Evolutionary conservation across 192 early-diverging fungal species (phyloP).

Genomic region (Phlyctochytrium bullatum): DNA sequence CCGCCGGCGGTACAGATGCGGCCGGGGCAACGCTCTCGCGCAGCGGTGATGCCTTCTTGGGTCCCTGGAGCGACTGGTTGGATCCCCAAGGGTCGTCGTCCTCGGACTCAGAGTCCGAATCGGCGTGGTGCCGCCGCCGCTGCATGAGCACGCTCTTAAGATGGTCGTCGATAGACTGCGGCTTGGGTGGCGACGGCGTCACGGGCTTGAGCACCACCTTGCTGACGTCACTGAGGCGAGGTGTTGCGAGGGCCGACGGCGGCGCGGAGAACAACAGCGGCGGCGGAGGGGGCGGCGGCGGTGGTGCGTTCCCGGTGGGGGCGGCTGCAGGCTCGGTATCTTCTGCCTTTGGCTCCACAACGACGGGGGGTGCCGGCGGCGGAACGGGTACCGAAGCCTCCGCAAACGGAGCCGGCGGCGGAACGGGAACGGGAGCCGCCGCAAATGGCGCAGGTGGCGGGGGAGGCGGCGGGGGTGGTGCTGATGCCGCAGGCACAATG

Average conservation of each 20-base stretch:
- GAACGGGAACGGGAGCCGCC: not conserved
- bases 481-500: slow-evolving; percentile 3
- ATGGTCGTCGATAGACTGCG: not conserved
- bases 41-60: too few relatives aligned
- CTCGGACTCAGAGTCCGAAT: slow-evolving; percentile 14
- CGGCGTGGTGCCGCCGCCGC: slow-evolving; percentile 13
- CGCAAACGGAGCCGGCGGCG: slow-evolving; percentile 2
- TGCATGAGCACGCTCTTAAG: slow-evolving; percentile 18
- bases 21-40: too few relatives aligned
- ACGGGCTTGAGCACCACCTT: not conserved
- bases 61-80: too few relatives aligned
- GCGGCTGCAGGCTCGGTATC: slow-evolving; percentile 2
- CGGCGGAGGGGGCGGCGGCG: slow-evolving; percentile 17
- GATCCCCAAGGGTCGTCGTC: slow-evolving; percentile 27
- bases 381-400: not conserved
- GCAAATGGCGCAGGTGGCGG: slow-evolving; percentile 5
- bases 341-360: not conserved
- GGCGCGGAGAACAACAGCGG: not conserved
- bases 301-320: slow-evolving; percentile 5
- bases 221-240: not conserved
- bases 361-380: not conserved
- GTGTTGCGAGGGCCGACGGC: not conserved
- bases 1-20: too few relatives aligned
- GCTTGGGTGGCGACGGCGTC: not conserved
- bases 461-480: slow-evolving; percentile 30